Evolutionary conservation across 2,329 filamentous ascomycete species (phyloP).

Genomic region (Stenocarpella maydis): DNA sequence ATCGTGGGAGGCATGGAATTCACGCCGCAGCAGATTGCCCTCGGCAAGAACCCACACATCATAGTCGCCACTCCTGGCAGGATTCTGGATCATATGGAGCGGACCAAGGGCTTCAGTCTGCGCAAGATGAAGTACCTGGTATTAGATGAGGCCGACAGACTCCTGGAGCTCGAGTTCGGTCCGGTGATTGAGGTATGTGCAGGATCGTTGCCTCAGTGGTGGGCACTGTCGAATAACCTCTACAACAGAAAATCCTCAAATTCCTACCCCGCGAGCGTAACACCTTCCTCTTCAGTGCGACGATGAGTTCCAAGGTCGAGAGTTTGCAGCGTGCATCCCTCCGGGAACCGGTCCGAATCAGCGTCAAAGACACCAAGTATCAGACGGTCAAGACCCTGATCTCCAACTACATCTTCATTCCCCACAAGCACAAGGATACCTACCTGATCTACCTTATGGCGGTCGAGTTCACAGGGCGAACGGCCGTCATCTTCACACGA

Average conservation of each 20-base stretch:
- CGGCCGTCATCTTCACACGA: conserved; percentile 87
- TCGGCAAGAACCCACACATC: conserved; percentile 96
- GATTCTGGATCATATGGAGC: conserved; percentile 90
- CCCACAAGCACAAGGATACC: conserved; percentile 86
- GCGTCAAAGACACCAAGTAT: conserved; percentile 83
- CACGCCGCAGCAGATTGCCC: conserved; percentile 87
- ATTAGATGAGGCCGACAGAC: conserved; percentile 92
- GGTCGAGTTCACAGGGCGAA: conserved; percentile 87
- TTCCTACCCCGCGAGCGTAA: conserved; percentile 80
- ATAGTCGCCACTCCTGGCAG: conserved; percentile 92
- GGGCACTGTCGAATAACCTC: neutral
- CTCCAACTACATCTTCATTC: conserved; percentile 87
- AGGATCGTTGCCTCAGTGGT: conserved; percentile 37
- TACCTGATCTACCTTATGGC: conserved; percentile 82
- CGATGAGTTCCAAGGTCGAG: conserved; percentile 93
- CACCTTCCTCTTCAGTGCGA: conserved; percentile 93
- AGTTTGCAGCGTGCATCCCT: conserved; percentile 89
- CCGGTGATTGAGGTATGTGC: conserved; percentile 88
- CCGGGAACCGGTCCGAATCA: conserved; percentile 83
- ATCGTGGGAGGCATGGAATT: conserved; percentile 96
- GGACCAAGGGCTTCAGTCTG: conserved; percentile 94
- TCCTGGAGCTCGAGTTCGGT: conserved; percentile 88
- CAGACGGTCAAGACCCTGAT: conserved; percentile 90
- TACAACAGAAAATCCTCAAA: conserved; percentile 80
- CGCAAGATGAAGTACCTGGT: conserved; percentile 85